Conservation (phyloP, 345 rosid species). For the Gossypium sturtianum region DNA sequence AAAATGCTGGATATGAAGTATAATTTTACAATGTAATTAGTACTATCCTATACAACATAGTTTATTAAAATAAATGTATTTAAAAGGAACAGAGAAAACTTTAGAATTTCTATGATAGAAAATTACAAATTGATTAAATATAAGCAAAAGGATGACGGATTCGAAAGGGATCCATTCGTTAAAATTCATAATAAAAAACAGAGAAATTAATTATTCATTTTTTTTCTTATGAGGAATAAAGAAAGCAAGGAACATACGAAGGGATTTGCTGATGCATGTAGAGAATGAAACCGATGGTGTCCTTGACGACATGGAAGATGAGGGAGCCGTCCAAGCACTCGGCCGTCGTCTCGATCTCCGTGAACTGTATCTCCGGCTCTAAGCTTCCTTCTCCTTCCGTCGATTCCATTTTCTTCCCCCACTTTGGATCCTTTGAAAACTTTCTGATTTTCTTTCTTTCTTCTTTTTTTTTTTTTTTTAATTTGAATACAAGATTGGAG, state of each 20-base stretch:
- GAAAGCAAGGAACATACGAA: slow-evolving; percentile 36
- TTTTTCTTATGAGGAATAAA: neutral
- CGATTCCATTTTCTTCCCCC: slow-evolving; percentile 14
- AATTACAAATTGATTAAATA: neutral
- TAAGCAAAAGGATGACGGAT: neutral
- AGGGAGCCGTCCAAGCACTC: slow-evolving; percentile 43
- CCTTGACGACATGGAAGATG: slow-evolving; percentile 59
- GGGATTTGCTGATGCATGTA: slow-evolving; percentile 98
- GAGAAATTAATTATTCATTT: neutral
- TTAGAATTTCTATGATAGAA: neutral
- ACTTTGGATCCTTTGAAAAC: neutral
- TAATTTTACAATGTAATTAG: neutral
- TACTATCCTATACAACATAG: neutral
- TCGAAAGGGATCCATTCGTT: neutral
- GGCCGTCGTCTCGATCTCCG: slow-evolving; percentile 40
- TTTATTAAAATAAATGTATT: neutral
- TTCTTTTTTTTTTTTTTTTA: neutral
- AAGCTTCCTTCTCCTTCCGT: slow-evolving; percentile 40
- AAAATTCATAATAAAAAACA: neutral
- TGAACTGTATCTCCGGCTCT: slow-evolving; percentile 28
- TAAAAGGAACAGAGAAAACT: neutral
- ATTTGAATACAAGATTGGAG: slow-evolving; percentile 6
- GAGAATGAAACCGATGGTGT: slow-evolving; percentile 65
- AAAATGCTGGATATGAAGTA: slow-evolving; percentile 41
- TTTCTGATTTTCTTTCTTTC: neutral